phyloP scores from a whole-genome alignment of 331 rosid species.

The Saraca asoca region DNA sequence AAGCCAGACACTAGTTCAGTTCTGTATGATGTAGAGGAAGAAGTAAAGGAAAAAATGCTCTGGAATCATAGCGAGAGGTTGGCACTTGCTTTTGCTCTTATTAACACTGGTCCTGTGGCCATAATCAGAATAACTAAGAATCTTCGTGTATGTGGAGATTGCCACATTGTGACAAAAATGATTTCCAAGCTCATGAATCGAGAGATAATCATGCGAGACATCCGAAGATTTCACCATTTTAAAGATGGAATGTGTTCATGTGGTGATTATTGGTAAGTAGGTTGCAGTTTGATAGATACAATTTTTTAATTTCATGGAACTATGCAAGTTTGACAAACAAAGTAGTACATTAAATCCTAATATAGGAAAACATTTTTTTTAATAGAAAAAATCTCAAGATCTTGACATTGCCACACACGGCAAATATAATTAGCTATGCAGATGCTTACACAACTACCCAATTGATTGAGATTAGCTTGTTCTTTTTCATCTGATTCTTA shows the following conservation, averaged over 20 bases:
- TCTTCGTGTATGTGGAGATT: constrained; percentile 42
- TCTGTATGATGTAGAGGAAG: constrained; percentile 40
- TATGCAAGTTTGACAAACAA: too few species aligned
- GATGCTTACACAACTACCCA: too few species aligned
- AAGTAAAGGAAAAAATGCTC: constrained; percentile 46
- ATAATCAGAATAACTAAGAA: constrained; percentile 45
- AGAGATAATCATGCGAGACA: constrained; percentile 49
- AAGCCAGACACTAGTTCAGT: constrained; percentile 47
- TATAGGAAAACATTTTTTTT: too few species aligned
- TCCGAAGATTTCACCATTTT: constrained; percentile 46
- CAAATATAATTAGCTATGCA: too few species aligned
- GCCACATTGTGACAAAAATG: constrained; percentile 43
- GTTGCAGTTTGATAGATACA: neutral
- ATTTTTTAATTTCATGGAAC: too few species aligned
- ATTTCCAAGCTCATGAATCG: constrained; percentile 35
- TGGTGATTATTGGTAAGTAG: constrained; percentile 45
- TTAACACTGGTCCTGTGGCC: constrained; percentile 39
- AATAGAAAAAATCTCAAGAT: too few species aligned
- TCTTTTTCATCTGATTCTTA: too few species aligned
- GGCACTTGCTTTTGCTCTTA: constrained; percentile 47
- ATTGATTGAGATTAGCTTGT: too few species aligned
- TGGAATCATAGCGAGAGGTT: constrained; percentile 50
- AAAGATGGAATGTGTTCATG: constrained; percentile 40
- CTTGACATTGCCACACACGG: too few species aligned
- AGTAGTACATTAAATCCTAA: too few species aligned